Evolutionary conservation across 768 basidiomycete species (phyloP).

Genomic region (Tephrocybe sp.): DNA sequence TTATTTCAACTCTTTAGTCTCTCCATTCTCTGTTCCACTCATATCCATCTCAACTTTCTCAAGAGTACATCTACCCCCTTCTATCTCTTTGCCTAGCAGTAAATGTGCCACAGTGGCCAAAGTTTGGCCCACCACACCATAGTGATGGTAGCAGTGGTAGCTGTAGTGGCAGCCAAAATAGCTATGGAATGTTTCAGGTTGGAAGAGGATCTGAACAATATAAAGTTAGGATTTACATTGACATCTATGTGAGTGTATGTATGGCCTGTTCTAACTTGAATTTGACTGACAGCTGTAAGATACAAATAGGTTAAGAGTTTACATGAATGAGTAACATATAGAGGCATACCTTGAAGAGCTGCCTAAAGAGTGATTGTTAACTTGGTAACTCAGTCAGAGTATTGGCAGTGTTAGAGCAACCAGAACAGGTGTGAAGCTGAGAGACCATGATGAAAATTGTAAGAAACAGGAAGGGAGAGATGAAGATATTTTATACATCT

Average conservation of each 20-base stretch:
- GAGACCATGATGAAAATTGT: not conserved
- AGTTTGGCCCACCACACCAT: too few relatives aligned
- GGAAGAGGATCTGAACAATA: too few relatives aligned
- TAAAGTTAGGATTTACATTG: too few relatives aligned
- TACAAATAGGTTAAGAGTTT: not conserved
- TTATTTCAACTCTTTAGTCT: too few relatives aligned
- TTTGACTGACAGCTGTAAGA: not conserved
- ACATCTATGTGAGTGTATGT: too few relatives aligned
- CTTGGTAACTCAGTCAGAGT: not conserved
- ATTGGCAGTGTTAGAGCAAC: not conserved
- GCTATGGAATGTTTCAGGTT: not conserved
- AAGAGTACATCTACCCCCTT: too few relatives aligned
- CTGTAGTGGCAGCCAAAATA: too few relatives aligned
- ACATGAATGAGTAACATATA: not conserved
- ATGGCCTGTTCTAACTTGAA: not conserved
- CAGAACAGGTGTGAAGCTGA: not conserved
- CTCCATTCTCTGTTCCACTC: too few relatives aligned
- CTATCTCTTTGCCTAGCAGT: too few relatives aligned
- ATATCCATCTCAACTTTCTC: too few relatives aligned
- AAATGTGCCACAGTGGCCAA: too few relatives aligned
- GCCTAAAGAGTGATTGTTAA: not conserved
- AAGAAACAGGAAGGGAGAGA: not conserved
- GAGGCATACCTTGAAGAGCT: not conserved
- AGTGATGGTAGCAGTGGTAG: too few relatives aligned
- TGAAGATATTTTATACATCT: not conserved